Conservation (phyloP, 2,329 filamentous ascomycete genomes). For the Arthrobotrys pseudoclavata region DNA sequence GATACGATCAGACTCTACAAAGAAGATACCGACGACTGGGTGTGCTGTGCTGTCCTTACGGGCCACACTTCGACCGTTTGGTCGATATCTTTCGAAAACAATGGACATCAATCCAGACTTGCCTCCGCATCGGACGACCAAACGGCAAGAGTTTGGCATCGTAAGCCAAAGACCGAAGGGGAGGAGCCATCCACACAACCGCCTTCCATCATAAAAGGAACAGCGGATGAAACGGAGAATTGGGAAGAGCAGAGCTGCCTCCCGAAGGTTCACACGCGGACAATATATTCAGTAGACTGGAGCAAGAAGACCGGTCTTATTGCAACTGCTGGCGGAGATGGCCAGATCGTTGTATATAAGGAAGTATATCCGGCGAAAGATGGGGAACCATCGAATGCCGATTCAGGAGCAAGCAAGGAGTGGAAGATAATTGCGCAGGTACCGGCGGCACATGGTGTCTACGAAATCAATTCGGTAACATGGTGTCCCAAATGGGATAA, state of each 20-base stretch:
- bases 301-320: slow-evolving; percentile 81
- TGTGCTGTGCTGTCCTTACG: slow-evolving; percentile 83
- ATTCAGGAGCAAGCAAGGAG: slow-evolving; percentile 64
- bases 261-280: slow-evolving; percentile 80
- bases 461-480: slow-evolving; percentile 90
- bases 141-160: slow-evolving; percentile 83
- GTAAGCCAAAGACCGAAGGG: slow-evolving; percentile 69
- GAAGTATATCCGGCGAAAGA: slow-evolving; percentile 68
- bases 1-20: slow-evolving; percentile 90
- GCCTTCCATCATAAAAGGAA: slow-evolving; percentile 89
- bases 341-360: slow-evolving; percentile 81
- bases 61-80: slow-evolving; percentile 91
- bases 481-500: slow-evolving; percentile 86
- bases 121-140: slow-evolving; percentile 88
- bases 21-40: slow-evolving; percentile 94
- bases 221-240: slow-evolving; percentile 77
- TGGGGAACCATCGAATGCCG: slow-evolving; percentile 61
- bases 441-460: slow-evolving; percentile 85
- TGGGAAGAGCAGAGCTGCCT: slow-evolving; percentile 85
- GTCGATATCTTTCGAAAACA: slow-evolving; percentile 79
- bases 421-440: slow-evolving; percentile 81
- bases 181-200: slow-evolving; percentile 67
- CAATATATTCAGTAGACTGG: slow-evolving; percentile 89
- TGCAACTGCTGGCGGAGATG: slow-evolving; percentile 91
- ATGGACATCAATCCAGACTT: slow-evolving; percentile 73